Evolutionary conservation across 1,139 yeast species (phyloP), one percentile per base, ranked within the genome.

Genomic region (Chernovozyma sophiae-reginae): DNA sequence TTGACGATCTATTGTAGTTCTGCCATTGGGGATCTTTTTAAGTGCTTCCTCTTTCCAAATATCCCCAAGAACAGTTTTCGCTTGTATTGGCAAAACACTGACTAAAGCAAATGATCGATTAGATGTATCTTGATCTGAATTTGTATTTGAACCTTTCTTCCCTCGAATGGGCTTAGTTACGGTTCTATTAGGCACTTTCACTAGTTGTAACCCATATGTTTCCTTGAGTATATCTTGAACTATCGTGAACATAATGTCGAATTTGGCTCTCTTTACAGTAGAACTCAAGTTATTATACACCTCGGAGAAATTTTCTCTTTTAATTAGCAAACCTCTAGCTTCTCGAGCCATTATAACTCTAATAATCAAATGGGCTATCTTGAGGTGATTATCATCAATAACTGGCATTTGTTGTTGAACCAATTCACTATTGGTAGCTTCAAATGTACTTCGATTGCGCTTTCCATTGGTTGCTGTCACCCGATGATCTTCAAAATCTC

Each of bases 141-240:
- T 16, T 3, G 12, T 16, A 4, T 22, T 24, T 8, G 29, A 24
- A 34, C 34, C 29, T 16, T 31, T 39, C 30, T 34, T 36, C 38
- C 33, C 24, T 37, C 35, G 17, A 32, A 43, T 8, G 36, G 33
- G 15, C 43, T 44, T 23, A 41, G 33, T 4, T 31, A 19, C 14
- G 8, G 33, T 41, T 27, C 41, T 37, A 8, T 37, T 33, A 3
- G 58, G 53, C 11, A 53, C 42, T 32, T 52, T 53, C 26, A 47
- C 54, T 29, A 68, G 43, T 18, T 54, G 45, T 34, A 68, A 39
- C 1, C 72, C 74, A 43, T 63, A 68, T 2, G 55, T 47, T 6
- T 48, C 43, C 25, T 50, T 46, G 27, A 69, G 40, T n/a, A 52
- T 53, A 1, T 24, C 33, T 29, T 49, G 48, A 1, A 56, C 53